These are phyloP conservation scores for Boeremia lycopersici DNA, from an alignment of 2,329 filamentous ascomycete genomes.

Conservation along the genomic window DNA sequence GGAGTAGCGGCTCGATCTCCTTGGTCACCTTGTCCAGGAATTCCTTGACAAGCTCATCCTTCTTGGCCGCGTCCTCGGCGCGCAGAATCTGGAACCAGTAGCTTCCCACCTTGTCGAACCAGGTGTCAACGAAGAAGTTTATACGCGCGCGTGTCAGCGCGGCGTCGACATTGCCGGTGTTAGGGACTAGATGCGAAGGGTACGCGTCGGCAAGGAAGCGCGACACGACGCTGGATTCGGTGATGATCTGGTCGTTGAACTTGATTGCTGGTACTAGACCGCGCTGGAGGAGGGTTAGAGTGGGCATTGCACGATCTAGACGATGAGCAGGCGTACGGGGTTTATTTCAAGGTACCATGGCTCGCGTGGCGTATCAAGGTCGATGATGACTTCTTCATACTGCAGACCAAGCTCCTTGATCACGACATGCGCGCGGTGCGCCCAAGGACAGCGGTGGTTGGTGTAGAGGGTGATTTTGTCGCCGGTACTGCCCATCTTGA, in stretches of 20 bases:
- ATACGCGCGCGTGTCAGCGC: slow-evolving; percentile 70
- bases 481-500: slow-evolving; percentile 19
- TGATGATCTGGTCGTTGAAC: slow-evolving; percentile 68
- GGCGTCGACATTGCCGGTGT: slow-evolving; percentile 57
- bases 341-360: slow-evolving; percentile 78
- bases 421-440: slow-evolving; percentile 76
- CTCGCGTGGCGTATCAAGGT: slow-evolving; percentile 70
- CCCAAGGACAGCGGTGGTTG: slow-evolving; percentile 72
- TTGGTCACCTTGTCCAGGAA: slow-evolving; percentile 65
- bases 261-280: slow-evolving; percentile 76
- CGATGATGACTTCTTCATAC: slow-evolving; percentile 75
- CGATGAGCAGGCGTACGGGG: slow-evolving; percentile 55
- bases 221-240: slow-evolving; percentile 74
- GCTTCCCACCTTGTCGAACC: slow-evolving; percentile 64
- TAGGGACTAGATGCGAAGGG: slow-evolving; percentile 69
- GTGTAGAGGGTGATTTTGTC: slow-evolving; percentile 71
- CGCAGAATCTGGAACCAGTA: slow-evolving; percentile 55
- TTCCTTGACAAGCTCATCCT: slow-evolving; percentile 55
- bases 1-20: slow-evolving; percentile 75
- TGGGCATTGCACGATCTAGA: background rate
- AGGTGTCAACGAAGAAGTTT: slow-evolving; percentile 75
- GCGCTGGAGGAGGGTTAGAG: slow-evolving; percentile 49
- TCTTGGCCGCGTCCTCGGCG: slow-evolving; percentile 56
- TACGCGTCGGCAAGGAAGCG: slow-evolving; percentile 74
- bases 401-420: slow-evolving; percentile 69